Evolutionary conservation across 495 filamentous ascomycete genomes (phyloP).

Genomic region (Tricharina praecox): DNA sequence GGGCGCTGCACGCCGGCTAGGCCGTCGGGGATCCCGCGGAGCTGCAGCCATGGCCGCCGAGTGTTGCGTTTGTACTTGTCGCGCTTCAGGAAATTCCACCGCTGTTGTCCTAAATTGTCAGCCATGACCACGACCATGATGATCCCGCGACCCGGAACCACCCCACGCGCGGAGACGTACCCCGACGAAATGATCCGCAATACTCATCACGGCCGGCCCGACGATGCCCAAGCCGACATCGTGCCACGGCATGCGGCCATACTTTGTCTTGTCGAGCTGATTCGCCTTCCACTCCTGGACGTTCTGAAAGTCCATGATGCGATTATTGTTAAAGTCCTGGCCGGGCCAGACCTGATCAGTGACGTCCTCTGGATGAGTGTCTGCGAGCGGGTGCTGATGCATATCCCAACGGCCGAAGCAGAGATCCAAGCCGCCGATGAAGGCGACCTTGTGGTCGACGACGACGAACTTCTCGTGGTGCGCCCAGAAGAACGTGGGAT

Average conservation of each 20-base stretch:
- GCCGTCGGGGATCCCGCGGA: conserved; percentile 72
- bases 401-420: conserved; percentile 91
- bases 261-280: conserved; percentile 79
- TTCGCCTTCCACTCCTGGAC: conserved; percentile 87
- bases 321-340: conserved; percentile 47
- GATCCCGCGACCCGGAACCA: no score
- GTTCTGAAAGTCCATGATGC: conserved; percentile 86
- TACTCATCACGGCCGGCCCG: conserved; percentile 80
- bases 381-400: conserved; percentile 68
- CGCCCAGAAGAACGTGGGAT: conserved; percentile 98
- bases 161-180: conserved; percentile 1
- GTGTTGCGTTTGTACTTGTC: conserved; percentile 90
- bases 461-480: conserved; percentile 96
- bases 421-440: conserved; percentile 86
- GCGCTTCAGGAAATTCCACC: conserved; percentile 94
- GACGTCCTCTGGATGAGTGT: conserved; percentile 74
- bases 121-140: background rate
- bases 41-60: conserved; percentile 62
- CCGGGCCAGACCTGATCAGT: conserved; percentile 78
- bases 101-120: conserved; percentile 13
- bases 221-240: conserved; percentile 82
- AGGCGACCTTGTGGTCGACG: conserved; percentile 75
- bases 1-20: conserved; percentile 75
- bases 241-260: conserved; percentile 94
- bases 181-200: conserved; percentile 81